phyloP scores from a whole-genome alignment of 768 basidiomycete species.

The Chiua virens region DNA sequence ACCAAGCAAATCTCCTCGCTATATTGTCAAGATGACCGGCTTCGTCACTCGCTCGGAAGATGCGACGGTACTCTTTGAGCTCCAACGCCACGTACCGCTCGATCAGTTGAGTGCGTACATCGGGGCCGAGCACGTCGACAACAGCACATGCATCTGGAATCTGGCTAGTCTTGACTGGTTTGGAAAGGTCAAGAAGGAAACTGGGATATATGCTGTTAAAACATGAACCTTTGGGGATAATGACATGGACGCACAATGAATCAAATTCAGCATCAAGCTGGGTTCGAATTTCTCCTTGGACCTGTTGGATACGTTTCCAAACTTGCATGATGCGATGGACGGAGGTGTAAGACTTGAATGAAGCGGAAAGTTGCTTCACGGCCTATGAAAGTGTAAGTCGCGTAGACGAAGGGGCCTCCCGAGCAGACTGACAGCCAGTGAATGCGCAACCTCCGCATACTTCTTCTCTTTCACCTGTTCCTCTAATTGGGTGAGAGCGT shows the following conservation, averaged over 20 bases:
- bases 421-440: constrained; percentile 59
- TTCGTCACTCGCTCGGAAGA: constrained; percentile 91
- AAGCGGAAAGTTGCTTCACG: constrained; percentile 78
- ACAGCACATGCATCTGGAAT: constrained; percentile 86
- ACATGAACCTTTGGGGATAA: not conserved
- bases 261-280: constrained; percentile 92
- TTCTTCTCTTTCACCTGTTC: constrained; percentile 73
- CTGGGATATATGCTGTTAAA: constrained; percentile 38
- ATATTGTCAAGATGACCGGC: constrained; percentile 97
- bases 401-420: constrained; percentile 12
- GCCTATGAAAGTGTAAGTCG: constrained; percentile 48
- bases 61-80: constrained; percentile 92
- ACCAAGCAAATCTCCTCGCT: constrained; percentile 93
- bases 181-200: constrained; percentile 75
- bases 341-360: constrained; percentile 77
- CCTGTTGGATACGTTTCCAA: constrained; percentile 76
- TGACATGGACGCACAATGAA: constrained; percentile 65
- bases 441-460: constrained; percentile 83
- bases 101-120: constrained; percentile 77
- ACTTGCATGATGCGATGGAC: constrained; percentile 77
- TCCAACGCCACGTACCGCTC: constrained; percentile 89
- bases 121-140: constrained; percentile 83
- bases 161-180: constrained; percentile 58
- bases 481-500: constrained; percentile 79
- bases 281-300: constrained; percentile 78